phyloP scores from a whole-genome alignment of 768 basidiomycete genomes.

The Daedalea quercina region DNA sequence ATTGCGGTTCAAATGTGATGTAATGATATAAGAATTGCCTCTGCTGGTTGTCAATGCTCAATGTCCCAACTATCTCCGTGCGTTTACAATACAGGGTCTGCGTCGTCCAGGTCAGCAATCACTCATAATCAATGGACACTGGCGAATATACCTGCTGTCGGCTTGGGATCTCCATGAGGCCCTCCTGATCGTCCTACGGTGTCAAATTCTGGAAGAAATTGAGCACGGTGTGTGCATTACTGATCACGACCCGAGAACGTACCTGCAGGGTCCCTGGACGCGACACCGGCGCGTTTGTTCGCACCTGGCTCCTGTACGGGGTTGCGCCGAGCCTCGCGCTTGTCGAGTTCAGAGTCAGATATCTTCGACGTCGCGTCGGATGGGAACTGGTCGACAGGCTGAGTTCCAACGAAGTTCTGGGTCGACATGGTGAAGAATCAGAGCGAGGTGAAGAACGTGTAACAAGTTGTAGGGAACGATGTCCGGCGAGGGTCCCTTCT shows the following conservation, averaged over 20 bases:
- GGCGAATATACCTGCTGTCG: slow-evolving; percentile 2
- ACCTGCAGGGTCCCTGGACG: slow-evolving; percentile 19
- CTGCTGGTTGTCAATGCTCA: not conserved
- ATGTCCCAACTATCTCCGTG: not conserved
- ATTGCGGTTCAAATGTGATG: not conserved
- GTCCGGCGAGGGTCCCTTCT: too few relatives aligned
- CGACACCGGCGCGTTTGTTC: slow-evolving; percentile 23
- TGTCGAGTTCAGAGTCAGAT: slow-evolving; percentile 17
- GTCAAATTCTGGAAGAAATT: slow-evolving; percentile 3
- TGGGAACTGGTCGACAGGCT: slow-evolving; percentile 20
- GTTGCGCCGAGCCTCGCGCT: slow-evolving; percentile 14
- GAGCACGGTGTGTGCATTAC: not conserved
- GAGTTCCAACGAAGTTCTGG: slow-evolving; percentile 24
- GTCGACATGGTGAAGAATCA: slow-evolving; percentile 6
- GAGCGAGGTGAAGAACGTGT: too few relatives aligned
- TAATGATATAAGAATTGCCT: not conserved
- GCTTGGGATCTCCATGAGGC: slow-evolving; percentile 3
- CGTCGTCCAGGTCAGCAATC: not conserved
- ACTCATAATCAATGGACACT: too few relatives aligned
- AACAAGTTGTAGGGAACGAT: too few relatives aligned
- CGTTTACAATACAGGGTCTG: not conserved
- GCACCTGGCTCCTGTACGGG: slow-evolving; percentile 18
- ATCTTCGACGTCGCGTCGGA: slow-evolving; percentile 14
- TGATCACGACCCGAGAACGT: not conserved
- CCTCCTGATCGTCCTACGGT: not conserved